Evolutionary conservation across 2,329 filamentous ascomycete genomes (phyloP), one percentile per base, ranked within the genome.

Genomic region (Scedosporium apiospermum): DNA sequence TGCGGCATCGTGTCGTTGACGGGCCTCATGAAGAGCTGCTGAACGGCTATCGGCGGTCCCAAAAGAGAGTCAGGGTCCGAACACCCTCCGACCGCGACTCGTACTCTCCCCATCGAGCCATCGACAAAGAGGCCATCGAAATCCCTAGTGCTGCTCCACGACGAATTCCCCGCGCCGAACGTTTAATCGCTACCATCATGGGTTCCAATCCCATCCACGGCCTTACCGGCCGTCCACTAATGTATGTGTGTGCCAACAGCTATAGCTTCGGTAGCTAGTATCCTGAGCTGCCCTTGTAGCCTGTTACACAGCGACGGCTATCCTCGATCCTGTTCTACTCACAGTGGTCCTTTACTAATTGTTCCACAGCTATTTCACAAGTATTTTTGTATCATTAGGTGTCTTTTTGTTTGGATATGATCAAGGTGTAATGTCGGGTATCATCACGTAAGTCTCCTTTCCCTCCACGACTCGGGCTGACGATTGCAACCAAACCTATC

Each of bases 351-450:
- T 44, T 57, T 66, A 64, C 68, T 70, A 46, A 69, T 38, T 30
- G n/a, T 27, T 10, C 55, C 9, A 46, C 70, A 96, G 92, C 67
- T 96, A 96, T 74, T 97, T 97, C 72, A 97, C 93, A 58, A 96
- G 91, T 76, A 89, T 97, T 57, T 90, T 93, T 72, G 90, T 93
- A 65, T 93, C 90, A 63, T 77, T 95, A 71, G 91, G 91, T 61
- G 91, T 96, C 27, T 96, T 96, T 71, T 79, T 96, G 21, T 96
- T 96, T 71, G 91, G 90, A 66, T 95, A 95, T 80, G 90, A 95
- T 74, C 90, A 95, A 74, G 90, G 90, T 70, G 90, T 95, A 67
- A 95, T 95, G 90, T 93, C 90, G 65, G 83, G 83, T 64, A 85
- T 86, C 66, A 85, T 86, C 70, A 85, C 82, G 83, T 89, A 82